Conservation (phyloP, 106 monocot species). For the Hemerocallis citrina region DNA sequence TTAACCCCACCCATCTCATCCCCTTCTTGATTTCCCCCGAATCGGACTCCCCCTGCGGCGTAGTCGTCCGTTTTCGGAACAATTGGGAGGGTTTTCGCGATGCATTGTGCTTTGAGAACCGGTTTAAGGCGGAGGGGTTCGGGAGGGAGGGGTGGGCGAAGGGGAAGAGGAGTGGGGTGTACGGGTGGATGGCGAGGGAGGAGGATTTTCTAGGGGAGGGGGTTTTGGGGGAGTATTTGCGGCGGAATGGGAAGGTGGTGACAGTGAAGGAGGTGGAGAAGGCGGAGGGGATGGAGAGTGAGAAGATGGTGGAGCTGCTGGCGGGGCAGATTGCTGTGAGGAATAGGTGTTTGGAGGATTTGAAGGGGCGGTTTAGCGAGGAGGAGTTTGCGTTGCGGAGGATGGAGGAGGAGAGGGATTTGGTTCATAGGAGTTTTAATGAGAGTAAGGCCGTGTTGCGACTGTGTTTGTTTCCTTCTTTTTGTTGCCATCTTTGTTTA, state of each 20-base stretch:
- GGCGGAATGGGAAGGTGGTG: constrained; percentile 34
- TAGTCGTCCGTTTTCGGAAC: constrained; percentile 32
- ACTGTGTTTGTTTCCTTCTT: background rate
- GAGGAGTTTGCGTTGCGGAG: constrained; percentile 27
- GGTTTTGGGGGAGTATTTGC: constrained; percentile 34
- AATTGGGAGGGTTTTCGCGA: constrained; percentile 59
- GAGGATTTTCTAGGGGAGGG: constrained; percentile 44
- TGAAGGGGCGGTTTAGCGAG: constrained; percentile 41
- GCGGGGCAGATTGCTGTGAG: constrained; percentile 38
- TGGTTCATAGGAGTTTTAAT: constrained; percentile 33
- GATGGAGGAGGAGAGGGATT: constrained; percentile 39
- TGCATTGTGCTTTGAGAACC: constrained; percentile 51
- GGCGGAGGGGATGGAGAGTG: constrained; percentile 33
- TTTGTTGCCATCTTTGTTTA: background rate
- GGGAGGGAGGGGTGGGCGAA: constrained; percentile 37
- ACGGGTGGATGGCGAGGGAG: constrained; percentile 68
- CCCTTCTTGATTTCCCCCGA: constrained; percentile 4
- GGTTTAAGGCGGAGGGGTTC: constrained; percentile 26
- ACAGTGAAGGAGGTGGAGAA: constrained; percentile 36
- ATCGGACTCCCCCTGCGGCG: constrained; percentile 13
- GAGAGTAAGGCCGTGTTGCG: constrained; percentile 9
- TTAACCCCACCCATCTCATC: constrained; percentile 20
- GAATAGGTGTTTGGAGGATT: constrained; percentile 35
- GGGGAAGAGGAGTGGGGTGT: constrained; percentile 9
- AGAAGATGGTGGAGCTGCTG: constrained; percentile 34